Conservation (phyloP, 208 protist genomes). For the Phytomonas sp. region DNA sequence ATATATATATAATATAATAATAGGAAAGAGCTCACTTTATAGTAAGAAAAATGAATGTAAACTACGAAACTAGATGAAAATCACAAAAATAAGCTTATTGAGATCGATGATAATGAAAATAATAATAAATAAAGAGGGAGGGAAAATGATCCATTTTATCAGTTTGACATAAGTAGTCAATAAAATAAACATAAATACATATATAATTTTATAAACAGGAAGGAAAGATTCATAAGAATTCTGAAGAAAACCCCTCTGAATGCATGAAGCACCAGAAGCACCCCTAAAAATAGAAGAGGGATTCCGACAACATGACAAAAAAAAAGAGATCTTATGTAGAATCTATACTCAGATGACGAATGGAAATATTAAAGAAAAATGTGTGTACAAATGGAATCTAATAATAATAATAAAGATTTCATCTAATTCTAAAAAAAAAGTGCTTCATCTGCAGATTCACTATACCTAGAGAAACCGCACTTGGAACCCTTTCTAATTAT, state of each 20-base stretch:
- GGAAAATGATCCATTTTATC: too few relatives aligned
- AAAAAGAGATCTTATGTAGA: conserved; percentile 18
- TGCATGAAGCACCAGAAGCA: neutral
- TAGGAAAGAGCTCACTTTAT: neutral
- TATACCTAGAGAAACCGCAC: neutral
- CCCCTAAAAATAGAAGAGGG: conserved; percentile 3
- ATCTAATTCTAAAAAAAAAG: too few relatives aligned
- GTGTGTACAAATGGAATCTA: too few relatives aligned
- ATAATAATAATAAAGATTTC: too few relatives aligned
- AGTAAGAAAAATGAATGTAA: conserved; percentile 5
- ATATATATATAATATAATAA: conserved; percentile 4
- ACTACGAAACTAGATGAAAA: conserved; percentile 4
- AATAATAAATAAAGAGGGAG: too few relatives aligned
- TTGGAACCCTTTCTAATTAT: conserved; percentile 9
- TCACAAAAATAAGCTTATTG: conserved; percentile 5
- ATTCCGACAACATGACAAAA: conserved; percentile 10
- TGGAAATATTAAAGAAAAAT: conserved; percentile 12
- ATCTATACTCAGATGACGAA: neutral
- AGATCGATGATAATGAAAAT: too few relatives aligned
- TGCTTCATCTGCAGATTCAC: neutral
- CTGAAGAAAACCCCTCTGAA: too few relatives aligned
- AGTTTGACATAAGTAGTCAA: too few relatives aligned
- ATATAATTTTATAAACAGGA: too few relatives aligned
- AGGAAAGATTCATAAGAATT: too few relatives aligned
- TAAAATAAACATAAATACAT: too few relatives aligned